phyloP scores from a whole-genome alignment of 2,329 filamentous ascomycete genomes.

The Lachnellula suecica region DNA sequence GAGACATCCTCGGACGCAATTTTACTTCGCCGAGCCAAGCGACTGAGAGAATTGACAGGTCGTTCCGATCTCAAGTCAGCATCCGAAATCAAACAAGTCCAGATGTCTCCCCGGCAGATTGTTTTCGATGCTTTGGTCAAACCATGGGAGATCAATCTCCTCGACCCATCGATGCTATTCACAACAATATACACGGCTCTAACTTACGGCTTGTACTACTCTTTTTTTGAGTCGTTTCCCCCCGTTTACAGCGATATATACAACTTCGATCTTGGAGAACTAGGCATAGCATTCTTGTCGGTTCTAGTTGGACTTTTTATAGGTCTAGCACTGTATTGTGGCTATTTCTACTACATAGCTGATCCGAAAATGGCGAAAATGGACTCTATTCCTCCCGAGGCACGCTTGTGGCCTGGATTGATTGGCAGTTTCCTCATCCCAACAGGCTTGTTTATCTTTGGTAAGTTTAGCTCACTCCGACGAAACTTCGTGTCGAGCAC shows the following conservation, averaged over 20 bases:
- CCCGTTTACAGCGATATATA: constrained; percentile 4
- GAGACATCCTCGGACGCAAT: constrained; percentile 60
- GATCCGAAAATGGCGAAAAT: not conserved
- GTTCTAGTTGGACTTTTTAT: not conserved
- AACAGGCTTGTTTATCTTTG: constrained; percentile 59
- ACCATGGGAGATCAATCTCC: constrained; percentile 11
- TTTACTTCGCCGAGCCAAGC: constrained; percentile 55
- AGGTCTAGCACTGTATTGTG: constrained; percentile 1
- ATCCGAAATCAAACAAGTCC: constrained; percentile 59
- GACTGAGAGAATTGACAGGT: constrained; percentile 57
- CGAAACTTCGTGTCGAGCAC: no score
- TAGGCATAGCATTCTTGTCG: constrained; percentile 3
- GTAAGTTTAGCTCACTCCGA: no score
- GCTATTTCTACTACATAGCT: constrained; percentile 4
- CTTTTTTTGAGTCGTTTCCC: constrained; percentile 10
- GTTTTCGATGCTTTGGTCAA: constrained; percentile 48
- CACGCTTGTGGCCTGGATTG: constrained; percentile 32
- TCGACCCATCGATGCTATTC: constrained; percentile 50
- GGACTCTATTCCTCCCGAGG: constrained; percentile 2
- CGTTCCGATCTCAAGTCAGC: constrained; percentile 54
- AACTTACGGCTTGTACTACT: constrained; percentile 8
- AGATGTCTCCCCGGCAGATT: constrained; percentile 42
- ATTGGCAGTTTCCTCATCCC: constrained; percentile 47
- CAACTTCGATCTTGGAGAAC: constrained; percentile 1
- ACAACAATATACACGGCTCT: constrained; percentile 49